Conservation (phyloP, 331 rosid species). For the Quercus lobata region DNA sequence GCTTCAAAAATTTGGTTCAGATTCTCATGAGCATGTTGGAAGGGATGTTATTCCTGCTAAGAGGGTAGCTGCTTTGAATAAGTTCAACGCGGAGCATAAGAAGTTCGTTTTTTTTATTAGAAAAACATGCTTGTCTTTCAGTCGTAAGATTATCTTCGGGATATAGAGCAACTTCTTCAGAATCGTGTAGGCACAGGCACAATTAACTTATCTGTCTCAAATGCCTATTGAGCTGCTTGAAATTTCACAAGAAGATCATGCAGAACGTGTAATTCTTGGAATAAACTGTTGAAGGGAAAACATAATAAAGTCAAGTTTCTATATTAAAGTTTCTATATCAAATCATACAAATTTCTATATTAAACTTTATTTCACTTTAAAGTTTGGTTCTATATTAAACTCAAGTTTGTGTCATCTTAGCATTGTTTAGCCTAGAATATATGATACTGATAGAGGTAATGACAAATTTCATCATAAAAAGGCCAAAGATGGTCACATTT, state of each 20-base stretch:
- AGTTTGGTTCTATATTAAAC: too few relatives aligned
- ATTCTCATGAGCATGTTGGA: conserved; percentile 74
- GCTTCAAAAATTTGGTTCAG: conserved; percentile 57
- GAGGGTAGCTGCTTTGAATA: conserved; percentile 51
- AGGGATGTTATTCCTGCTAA: conserved; percentile 31
- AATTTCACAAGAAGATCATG: conserved; percentile 32
- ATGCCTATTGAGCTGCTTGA: conserved; percentile 47
- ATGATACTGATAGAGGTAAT: too few relatives aligned
- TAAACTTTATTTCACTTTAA: too few relatives aligned
- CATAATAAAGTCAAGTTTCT: too few relatives aligned
- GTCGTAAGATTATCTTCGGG: conserved; percentile 64
- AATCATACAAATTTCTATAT: too few relatives aligned
- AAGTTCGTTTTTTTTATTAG: conserved; percentile 78
- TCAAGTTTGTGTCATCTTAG: too few relatives aligned
- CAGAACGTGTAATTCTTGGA: conserved; percentile 57
- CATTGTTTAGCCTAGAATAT: too few relatives aligned
- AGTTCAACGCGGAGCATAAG: conserved; percentile 57
- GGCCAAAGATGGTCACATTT: too few relatives aligned
- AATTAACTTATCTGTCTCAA: conserved; percentile 32
- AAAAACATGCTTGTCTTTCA: conserved; percentile 61
- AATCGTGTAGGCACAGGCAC: conserved; percentile 33
- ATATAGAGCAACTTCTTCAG: conserved; percentile 40
- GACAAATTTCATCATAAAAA: too few relatives aligned
- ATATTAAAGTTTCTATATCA: too few relatives aligned
- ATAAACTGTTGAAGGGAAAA: conserved; percentile 55